phyloP scores from a whole-genome alignment of 2,329 filamentous ascomycete species.

The Fusarium hainanense region DNA sequence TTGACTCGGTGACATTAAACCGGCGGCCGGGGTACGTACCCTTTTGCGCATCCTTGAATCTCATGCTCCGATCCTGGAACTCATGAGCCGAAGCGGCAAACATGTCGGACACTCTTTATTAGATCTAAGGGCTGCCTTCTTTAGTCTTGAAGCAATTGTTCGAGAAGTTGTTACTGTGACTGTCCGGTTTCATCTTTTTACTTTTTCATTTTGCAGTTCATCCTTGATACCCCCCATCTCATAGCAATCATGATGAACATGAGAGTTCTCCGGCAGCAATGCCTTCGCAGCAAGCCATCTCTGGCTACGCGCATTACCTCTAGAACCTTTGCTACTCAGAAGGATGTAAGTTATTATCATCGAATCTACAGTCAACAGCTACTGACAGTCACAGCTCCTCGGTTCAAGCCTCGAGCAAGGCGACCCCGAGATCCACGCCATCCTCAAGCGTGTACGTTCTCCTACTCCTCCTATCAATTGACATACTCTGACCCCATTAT shows the following conservation, averaged over 20 bases:
- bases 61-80: conserved; percentile 32
- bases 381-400: conserved; percentile 70
- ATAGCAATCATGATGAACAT: conserved; percentile 40
- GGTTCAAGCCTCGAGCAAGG: conserved; percentile 79
- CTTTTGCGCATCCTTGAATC: background rate
- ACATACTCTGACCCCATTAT: background rate
- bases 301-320: conserved; percentile 33
- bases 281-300: conserved; percentile 41
- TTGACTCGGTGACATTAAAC: conserved; percentile 35
- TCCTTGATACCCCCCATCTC: conserved; percentile 2
- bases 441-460: conserved; percentile 80
- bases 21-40: conserved; percentile 19
- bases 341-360: conserved; percentile 30
- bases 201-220: conserved; percentile 2
- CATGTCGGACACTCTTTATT: conserved; percentile 32
- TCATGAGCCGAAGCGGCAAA: conserved; percentile 37
- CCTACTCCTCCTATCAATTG: background rate
- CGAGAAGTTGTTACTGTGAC: background rate
- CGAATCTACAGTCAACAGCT: too few relatives aligned
- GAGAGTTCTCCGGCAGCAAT: conserved; percentile 42
- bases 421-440: conserved; percentile 84
- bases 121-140: conserved; percentile 20
- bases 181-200: background rate
- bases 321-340: conserved; percentile 40
- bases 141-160: conserved; percentile 6